Conservation (phyloP, 2,329 filamentous ascomycete genomes). For the Penicillium glabrum region DNA sequence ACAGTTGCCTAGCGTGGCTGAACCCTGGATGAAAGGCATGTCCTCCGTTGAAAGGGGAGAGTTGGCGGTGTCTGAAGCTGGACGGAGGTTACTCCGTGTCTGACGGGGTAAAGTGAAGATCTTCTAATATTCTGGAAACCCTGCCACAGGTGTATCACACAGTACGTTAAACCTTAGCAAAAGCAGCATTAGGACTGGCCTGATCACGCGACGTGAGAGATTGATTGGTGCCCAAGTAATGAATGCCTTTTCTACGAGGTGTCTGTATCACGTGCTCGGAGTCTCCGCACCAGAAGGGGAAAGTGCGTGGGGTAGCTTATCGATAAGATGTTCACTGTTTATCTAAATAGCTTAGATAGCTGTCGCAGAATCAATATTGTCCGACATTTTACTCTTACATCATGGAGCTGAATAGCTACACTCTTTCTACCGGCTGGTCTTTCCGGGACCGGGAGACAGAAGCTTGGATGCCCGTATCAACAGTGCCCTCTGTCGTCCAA, state of each 20-base stretch:
- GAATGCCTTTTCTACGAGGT: not conserved
- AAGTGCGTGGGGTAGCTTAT: slow-evolving; percentile 20
- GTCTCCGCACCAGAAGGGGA: slow-evolving; percentile 16
- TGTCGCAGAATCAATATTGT: not conserved
- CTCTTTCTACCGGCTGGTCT: slow-evolving; percentile 35
- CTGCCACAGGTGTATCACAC: not conserved
- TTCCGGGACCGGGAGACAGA: slow-evolving; percentile 37
- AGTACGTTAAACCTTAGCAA: not conserved
- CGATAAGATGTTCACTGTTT: slow-evolving; percentile 12
- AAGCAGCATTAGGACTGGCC: not conserved
- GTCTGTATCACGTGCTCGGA: slow-evolving; percentile 9
- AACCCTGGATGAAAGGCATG: not conserved
- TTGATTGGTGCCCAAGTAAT: not conserved
- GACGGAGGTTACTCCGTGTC: not conserved
- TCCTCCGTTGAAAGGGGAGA: not conserved
- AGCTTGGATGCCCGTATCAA: slow-evolving; percentile 39
- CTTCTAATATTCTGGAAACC: not conserved
- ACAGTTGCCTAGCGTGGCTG: not conserved
- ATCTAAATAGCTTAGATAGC: slow-evolving; percentile 13
- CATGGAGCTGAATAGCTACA: slow-evolving; percentile 13
- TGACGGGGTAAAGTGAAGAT: not conserved
- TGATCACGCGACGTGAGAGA: not conserved
- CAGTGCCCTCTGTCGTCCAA: slow-evolving; percentile 42
- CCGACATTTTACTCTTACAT: not conserved
- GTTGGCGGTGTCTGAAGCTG: not conserved